Base-by-base conservation (phyloP, 306 rosid genomes). In the Cucurbita ficifolia region DNA sequence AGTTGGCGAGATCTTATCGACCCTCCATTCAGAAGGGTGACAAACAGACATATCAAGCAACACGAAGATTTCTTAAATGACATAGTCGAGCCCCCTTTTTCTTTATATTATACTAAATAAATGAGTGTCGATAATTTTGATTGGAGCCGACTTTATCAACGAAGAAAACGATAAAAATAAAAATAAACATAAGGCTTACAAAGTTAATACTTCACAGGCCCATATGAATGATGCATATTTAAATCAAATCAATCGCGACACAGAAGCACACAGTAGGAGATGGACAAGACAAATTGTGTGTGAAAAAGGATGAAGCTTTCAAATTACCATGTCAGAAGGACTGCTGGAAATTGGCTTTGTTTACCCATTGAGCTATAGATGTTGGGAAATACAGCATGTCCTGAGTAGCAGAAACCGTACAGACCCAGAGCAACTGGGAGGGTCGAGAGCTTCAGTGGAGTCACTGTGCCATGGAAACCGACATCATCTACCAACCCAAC, bases 331-430 rank as follows among this genome's bases (percentile, higher is more conserved):
- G 93, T 80, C 24, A 93, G 79, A 74, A 93, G 96, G 70, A 88
- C 88, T 39, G 82, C 78, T 68, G 96, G 85, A 81, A 79, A 93
- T 45, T 90, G 97, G 75, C 76, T 88, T 73, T 77, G 93, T 17
- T 85, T 93, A 57, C 81, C 96, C 97, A 93, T 87, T 55, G 98
- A 93, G 42, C 91, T 83, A 67, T 93, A 93, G 78, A 93, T 93
- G 83, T 93, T 93, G 4, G 98, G 98, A 81, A 93, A 90, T 50
- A 93, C 98, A 40, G 97, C 98, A 75, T 93, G 98, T 60, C 98
- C 98, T 10, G 98, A 93, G 84, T 90, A 93, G 87, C 98, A 93
- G 87, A 82, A 93, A 43, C 98, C 98, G 21, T 93, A 93, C 51
- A 93, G 98, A 79, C 98, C 98, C n/a, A 93, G 52, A 54, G 97